phyloP scores from a whole-genome alignment of 2,329 filamentous ascomycete genomes.

The Onygena corvina region DNA sequence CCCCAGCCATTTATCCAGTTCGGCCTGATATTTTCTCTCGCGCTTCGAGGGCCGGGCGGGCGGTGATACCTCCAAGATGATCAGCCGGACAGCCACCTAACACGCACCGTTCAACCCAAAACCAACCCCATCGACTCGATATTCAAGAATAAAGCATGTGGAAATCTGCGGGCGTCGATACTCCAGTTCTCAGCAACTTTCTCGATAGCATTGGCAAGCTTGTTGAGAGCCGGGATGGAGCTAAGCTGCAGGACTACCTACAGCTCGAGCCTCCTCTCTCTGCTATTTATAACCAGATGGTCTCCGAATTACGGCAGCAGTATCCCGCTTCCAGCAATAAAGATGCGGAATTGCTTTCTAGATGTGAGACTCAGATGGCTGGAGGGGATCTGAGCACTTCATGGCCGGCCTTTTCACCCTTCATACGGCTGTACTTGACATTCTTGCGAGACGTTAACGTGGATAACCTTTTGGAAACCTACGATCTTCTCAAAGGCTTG shows the following conservation, averaged over 20 bases:
- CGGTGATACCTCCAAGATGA: not conserved
- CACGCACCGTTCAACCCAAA: not conserved
- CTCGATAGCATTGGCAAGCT: conserved; percentile 51
- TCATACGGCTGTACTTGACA: conserved; percentile 67
- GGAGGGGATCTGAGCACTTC: conserved; percentile 52
- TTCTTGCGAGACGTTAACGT: conserved; percentile 74
- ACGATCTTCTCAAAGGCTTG: conserved; percentile 60
- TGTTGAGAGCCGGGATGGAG: conserved; percentile 52
- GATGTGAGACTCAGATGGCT: conserved; percentile 51
- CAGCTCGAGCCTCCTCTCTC: conserved; percentile 61
- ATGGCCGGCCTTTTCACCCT: conserved; percentile 66
- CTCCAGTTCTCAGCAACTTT: conserved; percentile 57
- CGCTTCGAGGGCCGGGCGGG: too few species aligned
- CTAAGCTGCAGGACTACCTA: conserved; percentile 55
- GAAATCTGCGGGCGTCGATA: conserved; percentile 24
- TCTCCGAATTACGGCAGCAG: conserved; percentile 50
- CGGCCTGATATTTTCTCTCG: too few species aligned
- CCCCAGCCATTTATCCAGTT: too few species aligned
- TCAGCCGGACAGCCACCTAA: not conserved
- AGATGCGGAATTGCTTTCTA: conserved; percentile 41
- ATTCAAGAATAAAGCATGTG: conserved; percentile 9
- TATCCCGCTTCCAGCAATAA: conserved; percentile 39
- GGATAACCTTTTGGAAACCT: conserved; percentile 60
- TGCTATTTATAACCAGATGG: conserved; percentile 55
- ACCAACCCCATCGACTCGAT: conserved; percentile 1